Conservation (phyloP, 768 basidiomycete species). For the Suillus cothurnatus region DNA sequence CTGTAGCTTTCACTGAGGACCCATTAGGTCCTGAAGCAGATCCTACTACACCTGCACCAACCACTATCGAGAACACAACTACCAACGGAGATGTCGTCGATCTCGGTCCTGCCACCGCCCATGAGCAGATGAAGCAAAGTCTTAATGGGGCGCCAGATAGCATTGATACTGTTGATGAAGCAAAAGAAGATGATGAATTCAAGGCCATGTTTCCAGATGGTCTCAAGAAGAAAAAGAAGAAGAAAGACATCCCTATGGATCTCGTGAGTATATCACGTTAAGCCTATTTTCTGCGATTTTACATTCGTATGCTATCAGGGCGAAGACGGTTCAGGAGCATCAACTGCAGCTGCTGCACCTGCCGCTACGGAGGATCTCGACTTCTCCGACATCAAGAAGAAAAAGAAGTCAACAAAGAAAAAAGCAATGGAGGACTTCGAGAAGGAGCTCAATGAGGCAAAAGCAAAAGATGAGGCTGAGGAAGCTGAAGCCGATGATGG, state of each 20-base stretch:
- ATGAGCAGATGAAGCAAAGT: constrained; percentile 67
- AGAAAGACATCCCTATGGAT: constrained; percentile 87
- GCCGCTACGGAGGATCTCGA: constrained; percentile 76
- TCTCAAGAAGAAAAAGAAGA: constrained; percentile 92
- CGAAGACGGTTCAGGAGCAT: constrained; percentile 64
- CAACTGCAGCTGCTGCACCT: constrained; percentile 48
- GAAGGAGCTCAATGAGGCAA: constrained; percentile 81
- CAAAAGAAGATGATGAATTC: constrained; percentile 71
- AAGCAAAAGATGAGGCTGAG: constrained; percentile 64
- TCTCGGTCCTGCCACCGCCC: constrained; percentile 73
- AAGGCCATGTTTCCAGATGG: constrained; percentile 83
- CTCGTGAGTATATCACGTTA: constrained; percentile 49
- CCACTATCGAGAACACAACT: constrained; percentile 69
- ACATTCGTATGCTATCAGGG: constrained; percentile 40
- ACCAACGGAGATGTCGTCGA: constrained; percentile 73
- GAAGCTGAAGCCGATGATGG: constrained; percentile 60
- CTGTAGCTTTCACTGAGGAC: constrained; percentile 83
- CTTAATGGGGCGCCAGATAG: constrained; percentile 41
- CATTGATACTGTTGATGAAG: constrained; percentile 37
- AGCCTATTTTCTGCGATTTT: constrained; percentile 1
- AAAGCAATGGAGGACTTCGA: constrained; percentile 92
- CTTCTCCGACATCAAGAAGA: constrained; percentile 97
- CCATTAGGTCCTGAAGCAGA: constrained; percentile 82
- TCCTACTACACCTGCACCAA: constrained; percentile 77
- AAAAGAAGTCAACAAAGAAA: constrained; percentile 93